Evolutionary conservation across 352 stramenopile species (phyloP).

Genomic region (Globisporangium polare): DNA sequence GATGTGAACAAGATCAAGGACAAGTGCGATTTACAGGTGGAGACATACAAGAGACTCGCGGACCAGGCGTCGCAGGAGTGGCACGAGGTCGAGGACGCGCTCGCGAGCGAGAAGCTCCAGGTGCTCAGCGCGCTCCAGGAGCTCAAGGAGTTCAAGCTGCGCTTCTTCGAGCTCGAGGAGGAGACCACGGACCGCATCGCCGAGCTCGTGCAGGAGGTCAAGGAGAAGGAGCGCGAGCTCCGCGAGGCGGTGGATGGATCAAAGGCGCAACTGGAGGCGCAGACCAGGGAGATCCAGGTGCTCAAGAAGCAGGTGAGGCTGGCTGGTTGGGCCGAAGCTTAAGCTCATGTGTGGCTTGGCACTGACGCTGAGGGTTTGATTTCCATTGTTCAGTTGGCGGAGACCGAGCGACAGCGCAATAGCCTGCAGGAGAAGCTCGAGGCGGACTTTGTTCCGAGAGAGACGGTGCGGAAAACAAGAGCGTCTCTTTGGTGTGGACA

Average conservation of each 20-base stretch:
- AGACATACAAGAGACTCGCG: slow-evolving; percentile 59
- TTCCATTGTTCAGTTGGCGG: slow-evolving; percentile 22
- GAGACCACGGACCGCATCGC: slow-evolving; percentile 57
- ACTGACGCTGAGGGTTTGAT: not conserved
- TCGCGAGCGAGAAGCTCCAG: slow-evolving; percentile 52
- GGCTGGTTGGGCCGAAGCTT: not conserved
- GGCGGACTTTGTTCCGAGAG: slow-evolving; percentile 46
- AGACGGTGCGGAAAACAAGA: slow-evolving; percentile 30
- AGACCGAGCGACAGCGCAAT: slow-evolving; percentile 26
- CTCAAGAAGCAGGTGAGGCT: slow-evolving; percentile 33
- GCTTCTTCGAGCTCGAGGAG: slow-evolving; percentile 60
- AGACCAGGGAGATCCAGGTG: slow-evolving; percentile 30
- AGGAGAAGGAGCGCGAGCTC: slow-evolving; percentile 39
- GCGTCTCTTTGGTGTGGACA: not conserved
- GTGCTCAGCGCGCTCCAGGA: slow-evolving; percentile 51
- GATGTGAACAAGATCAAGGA: slow-evolving; percentile 41
- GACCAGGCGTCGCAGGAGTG: slow-evolving; percentile 61
- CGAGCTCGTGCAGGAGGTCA: slow-evolving; percentile 56
- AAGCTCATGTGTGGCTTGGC: not conserved
- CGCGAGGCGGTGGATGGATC: slow-evolving; percentile 25
- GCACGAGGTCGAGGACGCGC: slow-evolving; percentile 62
- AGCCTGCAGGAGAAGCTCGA: slow-evolving; percentile 43
- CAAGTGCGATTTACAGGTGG: slow-evolving; percentile 55
- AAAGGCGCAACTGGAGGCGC: slow-evolving; percentile 2
- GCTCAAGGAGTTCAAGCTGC: slow-evolving; percentile 72